Evolutionary conservation across 306 rosid genomes (phyloP), one percentile per base, ranked within the genome.

Genomic region (Arachis hypogaea): DNA sequence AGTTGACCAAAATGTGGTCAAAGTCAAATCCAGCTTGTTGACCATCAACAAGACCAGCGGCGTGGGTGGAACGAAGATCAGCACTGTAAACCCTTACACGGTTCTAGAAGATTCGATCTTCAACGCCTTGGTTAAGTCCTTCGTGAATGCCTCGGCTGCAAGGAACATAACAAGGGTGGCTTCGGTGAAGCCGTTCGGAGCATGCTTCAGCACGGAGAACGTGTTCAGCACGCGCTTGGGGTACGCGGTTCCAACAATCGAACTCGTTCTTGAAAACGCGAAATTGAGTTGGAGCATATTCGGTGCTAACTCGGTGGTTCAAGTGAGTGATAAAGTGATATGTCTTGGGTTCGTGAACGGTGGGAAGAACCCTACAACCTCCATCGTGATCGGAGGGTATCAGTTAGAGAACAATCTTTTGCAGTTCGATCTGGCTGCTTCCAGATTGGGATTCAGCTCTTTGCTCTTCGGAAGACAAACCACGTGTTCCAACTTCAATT

Each of bases 271-370:
- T 81, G 85, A 85, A 28, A 66, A 69, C 4, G 82, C 80, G 60
- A 78, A 76, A 11, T 83, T 80, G 76, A 73, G 40, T 7, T 89
- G 96, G 92, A 84, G 83, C 64, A 54, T 87, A 1, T 84, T 79
- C 7, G 87, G 87, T 7, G 64, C 82, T 4, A 87, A 89, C 58
- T 83, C 92, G 33, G 87, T 60, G 68, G 69, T 78, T 85, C 80
- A 14, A 1, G 58, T 52, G 58, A 52, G 7, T 2, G 58, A 52
- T 6, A 8, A 14, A 4, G 58, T 52, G 8, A n/a, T 52, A 5
- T 89, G 96, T 68, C 75, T 89, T 72, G 96, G 84, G 3, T 73
- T 85, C 49, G 78, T 83, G 72, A 81, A 87, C 11, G 96, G 90
- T 6, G 95, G 88, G 49, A 58, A 30, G 9, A 55, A 38, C 2